These are phyloP conservation scores for Gnomoniopsis sp. DNA, from an alignment of 2,329 filamentous ascomycete genomes.

Conservation along the genomic window DNA sequence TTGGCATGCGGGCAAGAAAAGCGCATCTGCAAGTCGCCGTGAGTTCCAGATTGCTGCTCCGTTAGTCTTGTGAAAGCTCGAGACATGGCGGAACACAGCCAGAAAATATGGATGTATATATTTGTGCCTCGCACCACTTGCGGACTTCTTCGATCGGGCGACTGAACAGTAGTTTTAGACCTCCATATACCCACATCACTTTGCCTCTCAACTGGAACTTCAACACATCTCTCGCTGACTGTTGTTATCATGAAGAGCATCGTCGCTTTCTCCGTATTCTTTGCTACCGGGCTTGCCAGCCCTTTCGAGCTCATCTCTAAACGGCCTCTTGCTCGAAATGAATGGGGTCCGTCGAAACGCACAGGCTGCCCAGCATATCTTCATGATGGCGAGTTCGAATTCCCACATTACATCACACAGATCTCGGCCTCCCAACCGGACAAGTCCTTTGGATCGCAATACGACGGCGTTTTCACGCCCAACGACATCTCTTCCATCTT, in stretches of 20 bases:
- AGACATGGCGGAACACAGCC: too few species aligned
- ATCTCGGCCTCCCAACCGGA: slow-evolving; percentile 31
- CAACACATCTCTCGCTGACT: background rate
- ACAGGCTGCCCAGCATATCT: slow-evolving; percentile 28
- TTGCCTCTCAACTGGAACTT: too few species aligned
- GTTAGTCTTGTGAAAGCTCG: too few species aligned
- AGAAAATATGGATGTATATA: too few species aligned
- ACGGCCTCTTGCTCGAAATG: slow-evolving; percentile 22
- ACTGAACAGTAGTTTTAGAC: too few species aligned
- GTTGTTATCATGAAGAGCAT: slow-evolving; percentile 4
- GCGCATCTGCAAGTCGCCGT: too few species aligned
- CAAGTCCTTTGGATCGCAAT: slow-evolving; percentile 35
- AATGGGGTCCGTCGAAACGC: slow-evolving; percentile 8
- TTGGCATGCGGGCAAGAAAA: too few species aligned
- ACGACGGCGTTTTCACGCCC: slow-evolving; percentile 35
- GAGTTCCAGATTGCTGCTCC: too few species aligned
- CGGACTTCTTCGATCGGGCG: too few species aligned
- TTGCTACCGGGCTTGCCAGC: background rate
- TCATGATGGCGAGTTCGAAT: slow-evolving; percentile 25
- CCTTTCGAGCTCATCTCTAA: slow-evolving; percentile 25
- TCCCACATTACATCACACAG: slow-evolving; percentile 31
- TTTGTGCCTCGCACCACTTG: too few species aligned
- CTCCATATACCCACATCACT: too few species aligned
- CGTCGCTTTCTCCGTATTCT: background rate
- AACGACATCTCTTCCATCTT: slow-evolving; percentile 36